Conservation (phyloP, 768 basidiomycete genomes). For the Boletus rubropictus region DNA sequence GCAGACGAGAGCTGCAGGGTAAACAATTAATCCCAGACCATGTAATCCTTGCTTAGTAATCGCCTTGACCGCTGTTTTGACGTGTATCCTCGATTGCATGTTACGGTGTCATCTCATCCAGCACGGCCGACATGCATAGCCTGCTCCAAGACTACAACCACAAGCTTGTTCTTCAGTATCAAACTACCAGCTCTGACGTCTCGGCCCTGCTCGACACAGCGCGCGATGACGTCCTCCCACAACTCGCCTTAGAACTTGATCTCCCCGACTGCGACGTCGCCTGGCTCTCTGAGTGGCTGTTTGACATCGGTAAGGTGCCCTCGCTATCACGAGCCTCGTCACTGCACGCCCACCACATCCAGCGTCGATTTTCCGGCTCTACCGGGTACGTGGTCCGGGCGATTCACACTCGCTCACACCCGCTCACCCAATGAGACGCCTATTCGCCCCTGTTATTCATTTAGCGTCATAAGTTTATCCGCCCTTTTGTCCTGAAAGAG, state of each 20-base stretch:
- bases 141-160: slow-evolving; percentile 43
- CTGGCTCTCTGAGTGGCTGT: slow-evolving; percentile 58
- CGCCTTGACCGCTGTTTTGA: neutral
- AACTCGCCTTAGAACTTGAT: slow-evolving; percentile 51
- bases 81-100: too few species aligned
- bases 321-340: neutral
- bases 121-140: neutral
- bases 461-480: slow-evolving; percentile 63
- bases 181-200: slow-evolving; percentile 42
- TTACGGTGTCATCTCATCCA: too few species aligned
- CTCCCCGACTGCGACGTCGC: slow-evolving; percentile 41
- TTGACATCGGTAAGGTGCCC: slow-evolving; percentile 52
- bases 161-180: slow-evolving; percentile 45
- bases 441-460: neutral
- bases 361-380: slow-evolving; percentile 57
- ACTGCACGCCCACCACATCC: neutral
- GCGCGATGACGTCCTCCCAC: slow-evolving; percentile 53
- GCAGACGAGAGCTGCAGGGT: neutral
- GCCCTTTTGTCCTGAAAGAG: slow-evolving; percentile 56
- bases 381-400: slow-evolving; percentile 43
- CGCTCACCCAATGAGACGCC: neutral
- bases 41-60: too few species aligned
- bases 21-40: neutral
- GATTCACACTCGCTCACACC: slow-evolving; percentile 4
- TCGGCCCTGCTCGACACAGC: slow-evolving; percentile 46